Evolutionary conservation across 2,329 filamentous ascomycete genomes (phyloP), one percentile per base, ranked within the genome.

Genomic region (Pseudomassariella vexata): DNA sequence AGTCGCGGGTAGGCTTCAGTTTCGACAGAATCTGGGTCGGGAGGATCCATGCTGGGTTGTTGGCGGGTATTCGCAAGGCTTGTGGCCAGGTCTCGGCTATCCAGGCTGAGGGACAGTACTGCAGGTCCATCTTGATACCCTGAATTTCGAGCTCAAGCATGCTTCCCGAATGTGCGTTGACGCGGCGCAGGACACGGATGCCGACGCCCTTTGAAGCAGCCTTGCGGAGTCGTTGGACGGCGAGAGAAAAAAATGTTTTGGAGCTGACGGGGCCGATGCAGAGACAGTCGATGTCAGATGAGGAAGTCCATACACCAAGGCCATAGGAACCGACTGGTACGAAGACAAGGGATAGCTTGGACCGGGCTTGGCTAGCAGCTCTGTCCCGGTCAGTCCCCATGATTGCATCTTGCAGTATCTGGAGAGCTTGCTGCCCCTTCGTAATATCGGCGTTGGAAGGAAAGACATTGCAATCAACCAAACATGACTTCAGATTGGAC

Each of bases 281-380:
- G 5, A 84, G 63, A 44, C 76, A 78, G 52, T 85, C 77, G 6
- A 85, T 65, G 42, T 82, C 76, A 2, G 78, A 83, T 0, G 63
- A 50, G 2, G 59, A 46, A 2, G 71, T 75, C 75, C 78, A 82
- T 3, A 79, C 70, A 8, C 70, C 72, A 3, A 84, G 57, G 3
- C 71, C 74, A 45, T 78, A 82, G 1, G 79, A 83, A 1, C 79
- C 80, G n/a, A 82, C 75, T 0, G 78, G 66, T 5, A 75, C 63
- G 6, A 83, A 47, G 1, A 77, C 57, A 22, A 81, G 56, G 2
- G 65, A 49, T 10, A 55, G 50, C 3, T 49, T 46, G 6, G 53
- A 47, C 14, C 53, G 40, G 24, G 31, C 24, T 12, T 37, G 17
- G 17, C 14, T 24, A 19, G 45, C 41, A 3, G 24, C 21, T 19